A percentile compares a stretch with the other conserved stretches of the same genome.
Evolutionary conservation across 495 filamentous ascomycete species (phyloP).

Genomic region (Sabuloglossum arenarium): DNA sequence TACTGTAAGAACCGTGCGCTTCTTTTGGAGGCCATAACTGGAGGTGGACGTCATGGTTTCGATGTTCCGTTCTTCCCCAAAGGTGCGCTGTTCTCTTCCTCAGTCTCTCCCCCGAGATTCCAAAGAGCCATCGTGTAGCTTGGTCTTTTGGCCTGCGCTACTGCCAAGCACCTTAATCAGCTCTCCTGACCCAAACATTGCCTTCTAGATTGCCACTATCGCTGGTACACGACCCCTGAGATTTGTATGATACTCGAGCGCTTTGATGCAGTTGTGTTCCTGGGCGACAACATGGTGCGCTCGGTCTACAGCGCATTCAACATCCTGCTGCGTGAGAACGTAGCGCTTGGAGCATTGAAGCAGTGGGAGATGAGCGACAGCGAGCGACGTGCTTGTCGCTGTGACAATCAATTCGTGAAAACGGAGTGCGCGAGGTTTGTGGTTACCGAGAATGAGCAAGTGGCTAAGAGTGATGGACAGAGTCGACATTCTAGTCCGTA

Average conservation of each 20-base stretch:
- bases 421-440: conserved; percentile 16
- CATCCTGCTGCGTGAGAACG: conserved; percentile 24
- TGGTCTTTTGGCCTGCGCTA: not conserved
- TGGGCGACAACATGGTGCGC: conserved; percentile 24
- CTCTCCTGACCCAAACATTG: not conserved
- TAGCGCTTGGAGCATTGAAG: conserved; percentile 22
- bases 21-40: conserved; percentile 25
- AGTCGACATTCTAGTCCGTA: conserved; percentile 11
- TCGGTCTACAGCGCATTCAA: conserved; percentile 28
- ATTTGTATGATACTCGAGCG: conserved; percentile 29
- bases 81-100: conserved; percentile 11
- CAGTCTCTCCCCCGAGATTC: not conserved
- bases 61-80: conserved; percentile 22
- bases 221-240: conserved; percentile 24
- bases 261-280: conserved; percentile 24
- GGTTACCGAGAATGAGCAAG: conserved; percentile 18
- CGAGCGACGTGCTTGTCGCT: conserved; percentile 18
- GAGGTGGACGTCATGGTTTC: conserved; percentile 25
- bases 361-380: conserved; percentile 20
- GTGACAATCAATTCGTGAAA: conserved; percentile 23
- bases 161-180: not conserved
- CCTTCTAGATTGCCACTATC: conserved; percentile 22
- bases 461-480: conserved; percentile 9
- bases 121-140: not conserved
- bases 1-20: conserved; percentile 20